Percentiles rank a stretch among this genome's conserved stretches.
phyloP scores from a whole-genome alignment of 2,329 filamentous ascomycete species.

The Aspergillus pseudonomiae region DNA sequence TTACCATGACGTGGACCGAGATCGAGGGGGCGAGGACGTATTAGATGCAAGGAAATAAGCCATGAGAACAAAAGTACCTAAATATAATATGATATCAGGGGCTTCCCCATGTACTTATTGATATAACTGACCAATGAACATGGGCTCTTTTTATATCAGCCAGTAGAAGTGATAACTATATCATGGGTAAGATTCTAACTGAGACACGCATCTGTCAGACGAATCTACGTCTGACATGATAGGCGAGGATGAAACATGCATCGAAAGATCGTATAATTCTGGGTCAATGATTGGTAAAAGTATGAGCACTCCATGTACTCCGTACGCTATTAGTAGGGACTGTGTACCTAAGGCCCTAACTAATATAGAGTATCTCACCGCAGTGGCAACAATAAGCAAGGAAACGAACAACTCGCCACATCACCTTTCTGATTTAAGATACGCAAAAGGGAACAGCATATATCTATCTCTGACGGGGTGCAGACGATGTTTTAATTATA shows the following conservation, averaged over 20 bases:
- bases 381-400: not conserved
- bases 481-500: not conserved
- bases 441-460: not conserved
- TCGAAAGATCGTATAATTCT: not conserved
- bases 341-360: too few relatives aligned
- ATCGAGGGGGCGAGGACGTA: not conserved
- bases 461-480: not conserved
- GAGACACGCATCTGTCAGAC: not conserved
- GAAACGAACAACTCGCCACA: not conserved
- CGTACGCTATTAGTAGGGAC: too few relatives aligned
- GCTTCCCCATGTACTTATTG: not conserved
- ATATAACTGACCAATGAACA: not conserved
- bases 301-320: too few relatives aligned
- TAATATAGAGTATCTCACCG: too few relatives aligned
- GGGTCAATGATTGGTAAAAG: not conserved
- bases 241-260: not conserved
- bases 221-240: not conserved
- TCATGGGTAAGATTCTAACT: not conserved
- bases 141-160: not conserved
- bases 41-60: not conserved
- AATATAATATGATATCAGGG: not conserved
- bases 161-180: not conserved
- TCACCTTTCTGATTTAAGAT: not conserved
- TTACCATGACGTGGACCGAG: too few relatives aligned
- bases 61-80: not conserved